Evolutionary conservation across 768 basidiomycete genomes (phyloP), one percentile per base, ranked within the genome.

Genomic region (Russula sp.): DNA sequence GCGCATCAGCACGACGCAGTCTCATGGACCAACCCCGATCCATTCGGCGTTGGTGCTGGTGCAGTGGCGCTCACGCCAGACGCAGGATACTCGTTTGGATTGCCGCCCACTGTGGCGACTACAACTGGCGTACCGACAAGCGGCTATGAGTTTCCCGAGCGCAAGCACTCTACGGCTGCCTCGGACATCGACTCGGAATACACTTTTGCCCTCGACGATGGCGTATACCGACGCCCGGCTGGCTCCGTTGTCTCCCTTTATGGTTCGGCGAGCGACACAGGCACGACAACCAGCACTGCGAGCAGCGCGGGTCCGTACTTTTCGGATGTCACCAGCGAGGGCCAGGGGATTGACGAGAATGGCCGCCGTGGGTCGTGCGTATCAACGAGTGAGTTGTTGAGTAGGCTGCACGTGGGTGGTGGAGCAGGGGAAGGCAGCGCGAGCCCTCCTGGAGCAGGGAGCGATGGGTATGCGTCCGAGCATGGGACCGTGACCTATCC

Each of bases 291-390:
- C 8, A 67, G 66, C 59, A 50, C 62, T 2, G 55, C 58, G 31
- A 62, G 64, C 18, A 61, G 66, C 27, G 64, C 66, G 13, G 61
- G 67, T 42, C 65, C 65, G 10, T 66, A 62, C 58, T 66, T 66
- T 42, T 62, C 65, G 2, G 67, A 68, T 14, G 61, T 66, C 35
- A 55, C 51, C 20, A 68, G 65, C 35, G 63, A 62, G 37, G 62
- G 62, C 20, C 57, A 53, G 0, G 54, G 61, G 16, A 55, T 57
- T 34, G 66, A 66, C 20, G 67, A 55, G 4, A 55, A 60, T 39
- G 63, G 64, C 9, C 65, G 67, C 13, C 65, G 67, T 39, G 61
- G 61, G 20, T 68, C 67, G 20, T 68, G 67, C 52, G 61, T 66
- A 32, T 67, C 65, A 6, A 61, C 67, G 6, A 63, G 56, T 6